Percentiles rank a stretch among this genome's conserved stretches.
Evolutionary conservation across 495 filamentous ascomycete species (phyloP).

Genomic region (Penicillium macrosclerotiorum): DNA sequence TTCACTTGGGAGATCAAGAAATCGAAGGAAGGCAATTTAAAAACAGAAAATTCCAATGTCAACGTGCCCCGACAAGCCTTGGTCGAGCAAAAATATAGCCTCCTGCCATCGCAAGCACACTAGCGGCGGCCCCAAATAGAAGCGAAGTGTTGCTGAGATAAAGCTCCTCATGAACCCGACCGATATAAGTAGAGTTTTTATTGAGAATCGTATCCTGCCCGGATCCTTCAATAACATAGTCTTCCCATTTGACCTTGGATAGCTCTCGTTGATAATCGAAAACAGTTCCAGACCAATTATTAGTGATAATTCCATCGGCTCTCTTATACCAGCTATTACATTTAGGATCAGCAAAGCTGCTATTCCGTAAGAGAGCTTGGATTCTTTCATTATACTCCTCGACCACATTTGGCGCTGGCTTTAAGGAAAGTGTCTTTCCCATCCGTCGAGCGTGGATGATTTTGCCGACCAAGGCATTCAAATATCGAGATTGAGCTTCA

Average conservation of each 20-base stretch:
- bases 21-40: neutral
- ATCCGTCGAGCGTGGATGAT: slow-evolving; percentile 35
- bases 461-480: slow-evolving; percentile 43
- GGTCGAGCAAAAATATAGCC: slow-evolving; percentile 13
- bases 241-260: slow-evolving; percentile 42
- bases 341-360: slow-evolving; percentile 51
- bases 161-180: slow-evolving; percentile 46
- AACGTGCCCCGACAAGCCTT: neutral
- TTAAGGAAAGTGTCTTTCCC: slow-evolving; percentile 38
- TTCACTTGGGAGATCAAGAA: too few species aligned
- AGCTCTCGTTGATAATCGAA: slow-evolving; percentile 49
- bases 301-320: slow-evolving; percentile 51
- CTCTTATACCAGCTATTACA: slow-evolving; percentile 60
- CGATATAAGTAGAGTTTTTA: slow-evolving; percentile 34
- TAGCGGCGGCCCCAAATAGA: slow-evolving; percentile 28
- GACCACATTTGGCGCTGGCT: slow-evolving; percentile 33
- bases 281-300: slow-evolving; percentile 54
- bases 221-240: slow-evolving; percentile 44
- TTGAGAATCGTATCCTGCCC: slow-evolving; percentile 27
- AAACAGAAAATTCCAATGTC: neutral
- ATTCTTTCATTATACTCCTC: slow-evolving; percentile 45
- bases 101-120: slow-evolving; percentile 19
- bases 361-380: slow-evolving; percentile 39
- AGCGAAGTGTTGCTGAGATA: slow-evolving; percentile 31
- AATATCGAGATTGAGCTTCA: slow-evolving; percentile 54